Base-by-base conservation (phyloP, 495 filamentous ascomycete species). In the Apiosordaria backusii region DNA sequence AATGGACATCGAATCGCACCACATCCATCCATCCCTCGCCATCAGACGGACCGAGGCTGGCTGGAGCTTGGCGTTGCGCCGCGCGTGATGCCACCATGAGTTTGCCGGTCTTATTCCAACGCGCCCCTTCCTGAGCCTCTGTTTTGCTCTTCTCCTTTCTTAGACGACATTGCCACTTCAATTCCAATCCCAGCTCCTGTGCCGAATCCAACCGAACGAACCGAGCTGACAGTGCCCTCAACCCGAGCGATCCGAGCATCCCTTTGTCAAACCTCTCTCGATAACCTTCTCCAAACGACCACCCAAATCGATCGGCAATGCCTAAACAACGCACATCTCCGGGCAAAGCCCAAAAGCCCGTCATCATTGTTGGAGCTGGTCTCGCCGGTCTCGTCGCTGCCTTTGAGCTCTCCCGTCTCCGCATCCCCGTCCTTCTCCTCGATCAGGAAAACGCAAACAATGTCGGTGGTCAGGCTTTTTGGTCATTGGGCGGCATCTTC, bases 401-500 rank as follows among this genome's bases (percentile, higher is more conserved):
- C 63, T 80, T 75, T 61, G 82, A 85, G 68, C 78, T 85, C n/a
- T 72, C 81, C 19, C 68, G 72, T 61, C 78, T 68, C 24, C 69
- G 73, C 58, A 73, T 85, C 18, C 76, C 73, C 4, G 65, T 69
- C 3, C 21, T 84, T 27, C 68, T 85, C 52, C 64, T 85, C 50
- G 82, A 85, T 75, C 82, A 85, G 64, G 82, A 85, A 68, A 79
- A 77, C 60, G 71, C 71, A 52, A 70, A 74, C 63, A 80, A 74
- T 60, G 71, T 85, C 6, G 82, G 82, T 61, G 82, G 82, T 4
- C 82, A 85, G 68, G 82, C 82, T 23, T 84, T 84, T 69, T 85
- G 82, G 82, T 85, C 82, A 21, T 75, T 85, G 5, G 82, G 82
- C 63, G 82, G 82, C 10, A 65, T 85, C 45, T 85, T 85, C 77